phyloP scores from a whole-genome alignment of 177 flowering plant species.

The Vitis hybrid region DNA sequence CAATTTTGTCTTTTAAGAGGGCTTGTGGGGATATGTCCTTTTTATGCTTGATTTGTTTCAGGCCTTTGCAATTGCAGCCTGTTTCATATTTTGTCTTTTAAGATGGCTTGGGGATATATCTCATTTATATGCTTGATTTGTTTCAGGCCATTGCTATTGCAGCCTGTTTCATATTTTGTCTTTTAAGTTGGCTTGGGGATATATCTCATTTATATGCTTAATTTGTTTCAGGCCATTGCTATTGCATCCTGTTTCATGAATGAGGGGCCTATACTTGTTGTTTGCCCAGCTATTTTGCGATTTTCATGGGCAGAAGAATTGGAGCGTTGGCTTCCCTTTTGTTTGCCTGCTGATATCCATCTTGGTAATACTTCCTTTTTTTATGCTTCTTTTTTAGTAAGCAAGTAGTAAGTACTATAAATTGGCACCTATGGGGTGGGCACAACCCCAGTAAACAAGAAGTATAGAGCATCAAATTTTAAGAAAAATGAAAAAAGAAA shows the following conservation, averaged over 20 bases:
- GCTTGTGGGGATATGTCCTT: background rate
- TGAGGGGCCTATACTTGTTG: slow-evolving; percentile 89
- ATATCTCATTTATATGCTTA: background rate
- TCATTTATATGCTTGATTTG: slow-evolving; percentile 1
- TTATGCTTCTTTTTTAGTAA: background rate
- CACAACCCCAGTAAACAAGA: too few relatives aligned
- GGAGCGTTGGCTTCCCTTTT: slow-evolving; percentile 92
- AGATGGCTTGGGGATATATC: background rate
- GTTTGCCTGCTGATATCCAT: slow-evolving; percentile 86
- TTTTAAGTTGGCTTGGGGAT: background rate
- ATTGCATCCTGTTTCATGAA: slow-evolving; percentile 81
- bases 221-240: slow-evolving; percentile 74
- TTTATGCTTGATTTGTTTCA: slow-evolving; percentile 23
- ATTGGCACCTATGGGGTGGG: too few relatives aligned
- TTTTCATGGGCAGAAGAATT: slow-evolving; percentile 97
- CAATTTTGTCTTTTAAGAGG: background rate
- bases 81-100: slow-evolving; percentile 42
- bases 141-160: slow-evolving; percentile 93
- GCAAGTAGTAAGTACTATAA: too few relatives aligned
- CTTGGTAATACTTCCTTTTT: slow-evolving; percentile 52
- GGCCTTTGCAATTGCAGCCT: slow-evolving; percentile 93
- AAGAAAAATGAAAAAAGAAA: too few relatives aligned
- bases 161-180: slow-evolving; percentile 52
- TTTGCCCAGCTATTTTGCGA: slow-evolving; percentile 94
- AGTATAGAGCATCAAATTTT: too few relatives aligned